A percentile compares a stretch with the other conserved stretches of the same genome.
These are phyloP conservation scores for Boletus subparvulus DNA, from an alignment of 768 basidiomycete species.

Conservation along the genomic window DNA sequence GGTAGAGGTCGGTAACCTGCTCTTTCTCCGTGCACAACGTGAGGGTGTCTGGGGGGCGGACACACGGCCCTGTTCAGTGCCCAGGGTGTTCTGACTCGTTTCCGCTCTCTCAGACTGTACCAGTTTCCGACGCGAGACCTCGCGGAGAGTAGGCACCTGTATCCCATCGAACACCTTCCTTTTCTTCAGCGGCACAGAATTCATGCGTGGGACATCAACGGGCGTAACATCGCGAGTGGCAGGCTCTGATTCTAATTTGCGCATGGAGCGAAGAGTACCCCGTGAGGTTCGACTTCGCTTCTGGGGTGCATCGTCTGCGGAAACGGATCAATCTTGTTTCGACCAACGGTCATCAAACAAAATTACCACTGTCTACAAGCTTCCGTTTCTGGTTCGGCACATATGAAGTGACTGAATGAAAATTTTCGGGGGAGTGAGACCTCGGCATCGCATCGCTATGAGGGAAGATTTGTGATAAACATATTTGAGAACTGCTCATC, in stretches of 20 bases:
- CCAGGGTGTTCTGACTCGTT: background rate
- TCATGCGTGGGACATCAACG: conserved; percentile 14
- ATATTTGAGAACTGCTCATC: background rate
- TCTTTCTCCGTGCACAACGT: background rate
- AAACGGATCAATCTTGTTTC: conserved; percentile 6
- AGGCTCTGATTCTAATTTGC: conserved; percentile 31
- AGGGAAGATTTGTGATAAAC: background rate
- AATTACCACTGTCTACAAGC: conserved; percentile 5
- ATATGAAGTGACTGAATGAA: background rate
- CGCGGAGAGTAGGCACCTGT: conserved; percentile 26
- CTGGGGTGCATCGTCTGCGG: conserved; percentile 16
- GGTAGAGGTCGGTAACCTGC: background rate
- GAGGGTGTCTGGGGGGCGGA: background rate
- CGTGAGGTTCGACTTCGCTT: conserved; percentile 24
- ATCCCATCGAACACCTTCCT: conserved; percentile 32
- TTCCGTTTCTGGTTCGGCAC: conserved; percentile 11
- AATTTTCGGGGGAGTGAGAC: background rate
- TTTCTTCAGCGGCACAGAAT: conserved; percentile 26
- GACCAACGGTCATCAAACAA: background rate
- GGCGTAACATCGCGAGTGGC: conserved; percentile 23
- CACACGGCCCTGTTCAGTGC: background rate
- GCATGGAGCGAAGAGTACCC: conserved; percentile 10
- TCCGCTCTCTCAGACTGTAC: background rate
- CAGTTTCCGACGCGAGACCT: conserved; percentile 13
- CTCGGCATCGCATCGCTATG: background rate